Percentiles rank a stretch among this genome's conserved stretches.
Conservation (phyloP, 306 rosid genomes). For the Ormosia semicastrata region DNA sequence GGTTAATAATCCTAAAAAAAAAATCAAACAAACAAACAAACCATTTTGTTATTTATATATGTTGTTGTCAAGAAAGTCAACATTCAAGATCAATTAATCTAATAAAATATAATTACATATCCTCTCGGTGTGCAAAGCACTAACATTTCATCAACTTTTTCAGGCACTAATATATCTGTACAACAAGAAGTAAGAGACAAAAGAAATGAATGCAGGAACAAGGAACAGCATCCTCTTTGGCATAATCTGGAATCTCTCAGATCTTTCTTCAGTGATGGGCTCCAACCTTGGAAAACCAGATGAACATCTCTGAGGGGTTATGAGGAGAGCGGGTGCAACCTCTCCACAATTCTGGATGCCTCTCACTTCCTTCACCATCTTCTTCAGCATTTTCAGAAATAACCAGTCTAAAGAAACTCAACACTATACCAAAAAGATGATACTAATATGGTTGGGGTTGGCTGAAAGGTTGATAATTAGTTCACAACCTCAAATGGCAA, state of each 20-base stretch:
- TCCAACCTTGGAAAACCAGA: slow-evolving; percentile 47
- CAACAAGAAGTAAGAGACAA: slow-evolving; percentile 51
- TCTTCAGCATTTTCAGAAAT: neutral
- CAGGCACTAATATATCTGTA: slow-evolving; percentile 23
- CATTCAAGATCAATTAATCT: neutral
- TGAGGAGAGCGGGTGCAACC: slow-evolving; percentile 54
- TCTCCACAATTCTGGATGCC: slow-evolving; percentile 45
- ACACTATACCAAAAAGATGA: neutral
- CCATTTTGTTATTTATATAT: neutral
- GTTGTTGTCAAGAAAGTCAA: neutral
- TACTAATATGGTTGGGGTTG: neutral
- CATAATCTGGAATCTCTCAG: neutral
- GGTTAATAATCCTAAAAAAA: no score
- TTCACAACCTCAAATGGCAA: neutral
- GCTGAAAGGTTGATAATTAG: neutral
- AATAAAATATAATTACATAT: neutral
- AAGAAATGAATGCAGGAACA: slow-evolving; percentile 49
- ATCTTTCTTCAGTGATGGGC: slow-evolving; percentile 65
- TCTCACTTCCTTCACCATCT: slow-evolving; percentile 49
- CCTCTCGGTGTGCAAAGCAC: slow-evolving; percentile 3
- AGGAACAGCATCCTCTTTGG: slow-evolving; percentile 51
- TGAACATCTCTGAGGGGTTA: slow-evolving; percentile 26
- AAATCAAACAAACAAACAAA: neutral
- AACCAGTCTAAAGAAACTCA: slow-evolving; percentile 14
- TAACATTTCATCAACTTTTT: neutral